Base-by-base conservation (phyloP, 768 basidiomycete genomes). In the Rhizopogon vulgaris region DNA sequence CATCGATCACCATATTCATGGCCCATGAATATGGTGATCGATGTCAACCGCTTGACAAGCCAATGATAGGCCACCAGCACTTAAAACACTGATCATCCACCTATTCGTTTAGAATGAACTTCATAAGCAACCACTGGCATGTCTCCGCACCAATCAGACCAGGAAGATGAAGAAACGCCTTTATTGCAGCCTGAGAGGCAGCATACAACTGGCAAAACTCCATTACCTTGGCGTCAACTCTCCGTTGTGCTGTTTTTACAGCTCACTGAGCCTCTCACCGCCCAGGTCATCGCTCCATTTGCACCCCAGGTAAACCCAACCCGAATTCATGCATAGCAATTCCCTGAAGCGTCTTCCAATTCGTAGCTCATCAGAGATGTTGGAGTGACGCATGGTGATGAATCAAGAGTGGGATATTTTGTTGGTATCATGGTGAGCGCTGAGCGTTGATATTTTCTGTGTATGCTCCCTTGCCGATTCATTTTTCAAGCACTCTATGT, bases 271-370 rank as follows among this genome's bases (percentile, higher is more conserved):
- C 79, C 79, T 5, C 60, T 80, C 12, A 70, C 73, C 6, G 71
- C 73, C 42, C 69, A 73, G 52, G 77, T 77, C 4, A 80, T 82
- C 46, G 77, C 75, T 52, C 80, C 80, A 0, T 82, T 85, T 60
- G 75, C 79, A 40, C 82, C 82, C 3, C 78, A 85, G 69, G 83
- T 81, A 52, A 42, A 72, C 48, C 25, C 27, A 38, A 12, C 55
- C 48, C 11, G 52, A 39, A 34, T 47, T 53, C 38, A 51, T 22
- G 10, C 10, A n/a, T 22, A 3, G 15, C 2, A 10, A 30, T 18
- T 14, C n/a, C 14, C 49, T 41, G 15, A 9, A 42, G 2, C 15
- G 63, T 30, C 4, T 22, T 18, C 38, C 8, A 7, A 28, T 38
- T 82, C 82, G 3, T 25, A 66, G 66, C 7, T 68, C 40, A 66